A percentile compares a stretch with the other conserved stretches of the same genome.
Conservation (phyloP, 108 stramenopile genomes). For the Aurantiochytrium sp. region DNA sequence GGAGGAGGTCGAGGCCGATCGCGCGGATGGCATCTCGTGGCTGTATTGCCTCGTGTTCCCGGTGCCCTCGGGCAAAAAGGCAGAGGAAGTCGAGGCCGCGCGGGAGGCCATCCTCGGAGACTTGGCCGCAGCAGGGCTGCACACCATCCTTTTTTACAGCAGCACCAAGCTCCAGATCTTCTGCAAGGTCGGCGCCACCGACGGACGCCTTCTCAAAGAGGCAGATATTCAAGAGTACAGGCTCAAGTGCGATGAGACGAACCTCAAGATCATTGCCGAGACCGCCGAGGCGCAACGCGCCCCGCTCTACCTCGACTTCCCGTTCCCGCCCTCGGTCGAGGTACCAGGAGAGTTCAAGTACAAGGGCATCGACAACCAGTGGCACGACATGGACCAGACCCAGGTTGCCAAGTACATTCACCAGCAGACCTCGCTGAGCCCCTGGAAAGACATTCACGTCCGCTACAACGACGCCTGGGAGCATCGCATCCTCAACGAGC, state of each 20-base stretch:
- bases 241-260: background rate
- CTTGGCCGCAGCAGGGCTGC: background rate
- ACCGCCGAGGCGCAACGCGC: background rate
- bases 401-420: background rate
- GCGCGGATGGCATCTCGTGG: background rate
- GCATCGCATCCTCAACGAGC: background rate
- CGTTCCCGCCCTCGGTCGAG: background rate
- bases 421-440: background rate
- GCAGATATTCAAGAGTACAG: background rate
- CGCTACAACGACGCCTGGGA: constrained; percentile 16
- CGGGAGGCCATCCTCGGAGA: background rate
- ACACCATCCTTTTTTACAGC: background rate
- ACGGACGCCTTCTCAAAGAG: background rate
- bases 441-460: background rate
- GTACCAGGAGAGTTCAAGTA: background rate
- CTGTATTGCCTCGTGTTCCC: constrained; percentile 2
- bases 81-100: background rate
- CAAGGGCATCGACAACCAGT: background rate
- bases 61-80: background rate
- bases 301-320: background rate
- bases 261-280: background rate
- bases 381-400: constrained; percentile 2
- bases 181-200: constrained; percentile 16
- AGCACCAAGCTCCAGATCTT: constrained; percentile 2
- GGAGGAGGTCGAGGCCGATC: background rate